These are phyloP conservation scores for Ailanthus altissimus DNA, from an alignment of 345 rosid genomes.

Conservation along the genomic window DNA sequence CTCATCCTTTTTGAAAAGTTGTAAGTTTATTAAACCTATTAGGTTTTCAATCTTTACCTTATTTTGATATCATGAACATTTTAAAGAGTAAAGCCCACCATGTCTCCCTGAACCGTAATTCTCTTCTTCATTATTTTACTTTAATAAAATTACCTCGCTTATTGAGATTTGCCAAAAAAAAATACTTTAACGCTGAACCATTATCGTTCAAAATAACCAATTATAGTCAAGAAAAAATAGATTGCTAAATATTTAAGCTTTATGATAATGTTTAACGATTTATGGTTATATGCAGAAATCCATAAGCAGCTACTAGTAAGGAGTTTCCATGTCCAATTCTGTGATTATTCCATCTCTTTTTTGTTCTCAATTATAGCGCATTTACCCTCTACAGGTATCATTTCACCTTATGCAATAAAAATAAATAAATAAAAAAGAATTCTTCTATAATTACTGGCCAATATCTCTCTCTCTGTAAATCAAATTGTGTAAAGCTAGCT, in stretches of 20 bases:
- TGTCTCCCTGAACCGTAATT: too few species aligned
- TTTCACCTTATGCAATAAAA: too few species aligned
- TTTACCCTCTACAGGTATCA: neutral
- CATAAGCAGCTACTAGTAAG: too few species aligned
- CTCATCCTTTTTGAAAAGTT: too few species aligned
- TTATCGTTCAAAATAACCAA: neutral
- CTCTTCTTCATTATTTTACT: too few species aligned
- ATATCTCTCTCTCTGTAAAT: neutral
- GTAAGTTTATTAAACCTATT: too few species aligned
- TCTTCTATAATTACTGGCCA: neutral
- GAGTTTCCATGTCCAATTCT: too few species aligned
- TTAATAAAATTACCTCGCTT: too few species aligned
- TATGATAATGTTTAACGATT: neutral
- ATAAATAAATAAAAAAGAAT: neutral
- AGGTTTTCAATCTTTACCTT: too few species aligned
- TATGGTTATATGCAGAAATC: neutral
- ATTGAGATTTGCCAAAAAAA: too few species aligned
- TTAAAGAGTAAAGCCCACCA: too few species aligned
- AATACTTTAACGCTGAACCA: neutral
- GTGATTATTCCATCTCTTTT: neutral
- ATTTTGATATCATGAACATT: too few species aligned
- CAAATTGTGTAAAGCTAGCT: neutral
- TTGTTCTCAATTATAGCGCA: neutral
- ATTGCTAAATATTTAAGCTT: neutral
- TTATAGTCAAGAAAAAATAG: conserved; percentile 5